phyloP scores from a whole-genome alignment of 768 basidiomycete species.

The Amyloporia xantha region DNA sequence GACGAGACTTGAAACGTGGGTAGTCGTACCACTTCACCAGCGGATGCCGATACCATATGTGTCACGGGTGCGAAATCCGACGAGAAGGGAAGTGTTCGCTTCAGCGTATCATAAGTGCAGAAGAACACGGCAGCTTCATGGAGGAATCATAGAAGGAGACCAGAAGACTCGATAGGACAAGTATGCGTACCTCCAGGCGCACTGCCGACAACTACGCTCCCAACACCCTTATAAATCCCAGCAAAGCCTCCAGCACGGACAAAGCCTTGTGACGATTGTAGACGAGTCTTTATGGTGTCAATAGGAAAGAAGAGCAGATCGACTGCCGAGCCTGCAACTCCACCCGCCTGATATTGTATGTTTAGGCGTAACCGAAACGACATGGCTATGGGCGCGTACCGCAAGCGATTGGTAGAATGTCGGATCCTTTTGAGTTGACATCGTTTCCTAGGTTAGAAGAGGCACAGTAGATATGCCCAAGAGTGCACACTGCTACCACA shows the following conservation, averaged over 20 bases:
- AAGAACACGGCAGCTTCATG: slow-evolving; percentile 87
- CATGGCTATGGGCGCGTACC: slow-evolving; percentile 15
- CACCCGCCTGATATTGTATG: slow-evolving; percentile 58
- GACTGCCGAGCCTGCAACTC: slow-evolving; percentile 86
- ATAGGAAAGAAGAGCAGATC: slow-evolving; percentile 96
- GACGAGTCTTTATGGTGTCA: slow-evolving; percentile 93
- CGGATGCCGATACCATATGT: slow-evolving; percentile 46
- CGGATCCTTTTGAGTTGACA: slow-evolving; percentile 14
- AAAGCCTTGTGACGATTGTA: slow-evolving; percentile 88
- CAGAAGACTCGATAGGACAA: neutral
- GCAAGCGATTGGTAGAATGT: slow-evolving; percentile 27
- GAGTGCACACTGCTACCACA: too few species aligned
- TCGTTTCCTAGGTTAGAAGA: too few species aligned
- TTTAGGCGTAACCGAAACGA: neutral
- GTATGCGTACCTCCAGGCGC: slow-evolving; percentile 79
- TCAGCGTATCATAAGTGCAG: slow-evolving; percentile 86
- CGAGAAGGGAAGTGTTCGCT: slow-evolving; percentile 60
- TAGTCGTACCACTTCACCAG: slow-evolving; percentile 45
- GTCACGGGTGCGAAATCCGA: slow-evolving; percentile 58
- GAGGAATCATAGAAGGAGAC: neutral
- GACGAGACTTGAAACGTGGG: neutral
- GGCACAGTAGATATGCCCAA: too few species aligned
- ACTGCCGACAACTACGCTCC: slow-evolving; percentile 90
- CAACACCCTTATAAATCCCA: slow-evolving; percentile 90
- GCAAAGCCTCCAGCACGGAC: slow-evolving; percentile 77